Evolutionary conservation across 371 early-diverging fungal species (phyloP).

Genomic region (Mucor mucedo): DNA sequence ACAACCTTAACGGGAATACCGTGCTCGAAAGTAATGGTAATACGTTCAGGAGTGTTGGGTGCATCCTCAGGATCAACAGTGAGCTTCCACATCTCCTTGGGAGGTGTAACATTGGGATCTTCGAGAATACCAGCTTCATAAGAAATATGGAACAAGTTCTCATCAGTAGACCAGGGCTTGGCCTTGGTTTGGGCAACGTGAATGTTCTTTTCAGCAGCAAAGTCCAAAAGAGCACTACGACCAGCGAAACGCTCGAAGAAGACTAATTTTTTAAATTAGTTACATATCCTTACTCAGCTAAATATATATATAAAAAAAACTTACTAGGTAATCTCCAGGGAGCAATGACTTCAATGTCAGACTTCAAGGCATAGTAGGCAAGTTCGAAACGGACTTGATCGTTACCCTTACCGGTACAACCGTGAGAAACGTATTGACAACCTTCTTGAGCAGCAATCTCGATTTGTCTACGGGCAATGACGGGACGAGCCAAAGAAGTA

Average conservation of each 20-base stretch:
- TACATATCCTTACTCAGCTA: background rate
- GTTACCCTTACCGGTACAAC: slow-evolving; percentile 99
- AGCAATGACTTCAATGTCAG: slow-evolving; percentile 93
- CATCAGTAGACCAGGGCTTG: slow-evolving; percentile 99
- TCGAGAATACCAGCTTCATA: slow-evolving; percentile 97
- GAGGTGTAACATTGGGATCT: slow-evolving; percentile 93
- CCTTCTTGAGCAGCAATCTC: slow-evolving; percentile 91
- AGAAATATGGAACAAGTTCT: slow-evolving; percentile 97
- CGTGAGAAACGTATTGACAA: slow-evolving; percentile 94
- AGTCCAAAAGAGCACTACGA: slow-evolving; percentile 89
- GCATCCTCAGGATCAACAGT: slow-evolving; percentile 95
- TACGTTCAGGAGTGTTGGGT: slow-evolving; percentile 93
- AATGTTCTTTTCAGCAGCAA: slow-evolving; percentile 89
- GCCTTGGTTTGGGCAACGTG: slow-evolving; percentile 94
- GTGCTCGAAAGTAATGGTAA: slow-evolving; percentile 85
- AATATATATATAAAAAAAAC: slow-evolving; percentile 27
- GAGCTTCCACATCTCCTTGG: slow-evolving; percentile 97
- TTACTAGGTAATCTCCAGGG: slow-evolving; percentile 93
- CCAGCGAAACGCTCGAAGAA: slow-evolving; percentile 96
- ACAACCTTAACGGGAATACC: slow-evolving; percentile 90
- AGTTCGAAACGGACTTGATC: slow-evolving; percentile 99
- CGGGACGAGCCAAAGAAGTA: slow-evolving; percentile 96
- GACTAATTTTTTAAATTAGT: slow-evolving; percentile 38
- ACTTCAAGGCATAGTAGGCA: slow-evolving; percentile 94
- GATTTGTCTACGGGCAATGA: slow-evolving; percentile 90